phyloP scores from a whole-genome alignment of 2,329 filamentous ascomycete genomes.

The Talaromyces verruculosus region DNA sequence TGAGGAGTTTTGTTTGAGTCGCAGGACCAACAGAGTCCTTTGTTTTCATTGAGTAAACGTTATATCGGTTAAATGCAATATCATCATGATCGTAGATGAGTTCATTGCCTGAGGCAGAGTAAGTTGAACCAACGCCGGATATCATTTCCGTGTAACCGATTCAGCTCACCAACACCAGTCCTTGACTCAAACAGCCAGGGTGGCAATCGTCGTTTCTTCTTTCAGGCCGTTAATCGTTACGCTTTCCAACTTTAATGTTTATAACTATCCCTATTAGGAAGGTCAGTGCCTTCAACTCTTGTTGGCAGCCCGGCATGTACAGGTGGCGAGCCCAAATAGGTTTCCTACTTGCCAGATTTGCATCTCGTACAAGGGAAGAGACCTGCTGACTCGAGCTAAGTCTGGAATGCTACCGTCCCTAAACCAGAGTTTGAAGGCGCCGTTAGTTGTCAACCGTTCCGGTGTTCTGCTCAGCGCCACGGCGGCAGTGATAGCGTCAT shows the following conservation, averaged over 20 bases:
- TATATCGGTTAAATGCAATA: background rate
- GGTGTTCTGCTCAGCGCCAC: background rate
- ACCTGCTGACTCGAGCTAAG: background rate
- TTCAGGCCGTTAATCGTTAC: background rate
- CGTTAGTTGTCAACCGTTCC: constrained; percentile 3
- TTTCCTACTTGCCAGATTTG: background rate
- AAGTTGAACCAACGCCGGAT: background rate
- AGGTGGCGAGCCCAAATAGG: background rate
- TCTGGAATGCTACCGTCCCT: background rate
- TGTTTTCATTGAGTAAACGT: background rate
- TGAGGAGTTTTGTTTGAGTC: background rate
- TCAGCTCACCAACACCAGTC: background rate
- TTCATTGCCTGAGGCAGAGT: constrained; percentile 3
- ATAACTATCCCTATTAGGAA: background rate
- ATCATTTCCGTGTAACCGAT: background rate
- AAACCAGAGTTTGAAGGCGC: background rate
- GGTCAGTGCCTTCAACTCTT: background rate
- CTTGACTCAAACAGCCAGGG: constrained; percentile 2
- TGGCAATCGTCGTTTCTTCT: background rate
- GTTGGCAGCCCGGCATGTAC: background rate
- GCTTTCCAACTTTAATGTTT: background rate
- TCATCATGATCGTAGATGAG: background rate
- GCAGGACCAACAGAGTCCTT: background rate
- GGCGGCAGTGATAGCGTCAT: background rate
- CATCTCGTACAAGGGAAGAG: background rate